Evolutionary conservation across 2,329 filamentous ascomycete species (phyloP).

Genomic region (Mycosphaerella arachidis): DNA sequence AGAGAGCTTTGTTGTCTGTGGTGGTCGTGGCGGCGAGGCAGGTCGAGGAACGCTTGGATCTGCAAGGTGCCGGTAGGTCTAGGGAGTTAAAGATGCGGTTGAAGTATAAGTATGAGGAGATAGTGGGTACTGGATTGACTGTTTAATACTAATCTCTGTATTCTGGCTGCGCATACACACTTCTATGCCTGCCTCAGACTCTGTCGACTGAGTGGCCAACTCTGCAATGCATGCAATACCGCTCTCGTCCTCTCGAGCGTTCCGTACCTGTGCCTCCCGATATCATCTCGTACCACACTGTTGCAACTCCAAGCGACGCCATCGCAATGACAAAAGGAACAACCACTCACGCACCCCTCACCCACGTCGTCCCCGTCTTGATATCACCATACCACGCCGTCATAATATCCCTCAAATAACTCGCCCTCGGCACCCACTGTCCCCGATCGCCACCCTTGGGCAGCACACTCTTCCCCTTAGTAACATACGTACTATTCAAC

Average conservation of each 20-base stretch:
- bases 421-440: conserved; percentile 42
- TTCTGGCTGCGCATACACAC: not conserved
- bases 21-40: too few species aligned
- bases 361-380: conserved; percentile 38
- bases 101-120: too few species aligned
- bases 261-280: not conserved
- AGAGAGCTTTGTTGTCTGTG: too few species aligned
- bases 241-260: not conserved
- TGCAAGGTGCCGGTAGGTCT: too few species aligned
- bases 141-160: not conserved
- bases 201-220: not conserved
- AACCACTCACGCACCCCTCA: conserved; percentile 13
- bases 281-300: not conserved
- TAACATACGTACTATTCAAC: conserved; percentile 51
- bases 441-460: conserved; percentile 47
- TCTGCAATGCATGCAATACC: not conserved
- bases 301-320: not conserved
- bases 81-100: too few species aligned
- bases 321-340: not conserved
- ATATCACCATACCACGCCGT: conserved; percentile 41
- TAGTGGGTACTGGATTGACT: too few species aligned
- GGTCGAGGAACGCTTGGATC: too few species aligned
- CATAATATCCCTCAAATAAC: conserved; percentile 44
- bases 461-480: conserved; percentile 38
- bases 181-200: not conserved